These are phyloP conservation scores for Flaveria sonorensis DNA, from an alignment of 129 eudicot genomes.

Conservation along the genomic window DNA sequence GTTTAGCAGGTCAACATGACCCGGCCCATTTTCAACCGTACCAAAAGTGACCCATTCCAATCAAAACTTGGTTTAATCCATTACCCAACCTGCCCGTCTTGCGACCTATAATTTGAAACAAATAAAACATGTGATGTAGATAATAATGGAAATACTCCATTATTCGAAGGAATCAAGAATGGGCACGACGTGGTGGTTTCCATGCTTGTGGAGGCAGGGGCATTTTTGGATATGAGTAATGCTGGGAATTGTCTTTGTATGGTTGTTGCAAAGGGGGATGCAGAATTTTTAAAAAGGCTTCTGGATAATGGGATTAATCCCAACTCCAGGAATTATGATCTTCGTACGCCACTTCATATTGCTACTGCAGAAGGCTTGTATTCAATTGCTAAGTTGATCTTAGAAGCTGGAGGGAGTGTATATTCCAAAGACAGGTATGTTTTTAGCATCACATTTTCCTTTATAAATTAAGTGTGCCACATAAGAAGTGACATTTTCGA, in stretches of 20 bases:
- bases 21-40: background rate
- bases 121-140: conserved; percentile 36
- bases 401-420: conserved; percentile 63
- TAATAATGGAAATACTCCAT: conserved; percentile 56
- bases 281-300: conserved; percentile 46
- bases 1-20: background rate
- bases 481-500: background rate
- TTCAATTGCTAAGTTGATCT: conserved; percentile 36
- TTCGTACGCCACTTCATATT: conserved; percentile 66
- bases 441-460: background rate
- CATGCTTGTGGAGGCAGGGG: conserved; percentile 58
- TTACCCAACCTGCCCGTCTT: background rate
- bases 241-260: conserved; percentile 57
- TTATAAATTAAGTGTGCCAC: background rate
- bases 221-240: conserved; percentile 40
- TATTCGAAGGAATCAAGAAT: conserved; percentile 59
- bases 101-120: background rate
- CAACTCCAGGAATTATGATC: conserved; percentile 63
- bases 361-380: conserved; percentile 64
- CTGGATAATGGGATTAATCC: conserved; percentile 58
- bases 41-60: background rate
- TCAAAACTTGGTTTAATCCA: background rate
- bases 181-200: conserved; percentile 56
- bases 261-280: conserved; percentile 52
- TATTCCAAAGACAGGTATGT: conserved; percentile 55